Evolutionary conservation across 179 eudicot genomes (phyloP).

Genomic region (Vitellaria paradoxa): DNA sequence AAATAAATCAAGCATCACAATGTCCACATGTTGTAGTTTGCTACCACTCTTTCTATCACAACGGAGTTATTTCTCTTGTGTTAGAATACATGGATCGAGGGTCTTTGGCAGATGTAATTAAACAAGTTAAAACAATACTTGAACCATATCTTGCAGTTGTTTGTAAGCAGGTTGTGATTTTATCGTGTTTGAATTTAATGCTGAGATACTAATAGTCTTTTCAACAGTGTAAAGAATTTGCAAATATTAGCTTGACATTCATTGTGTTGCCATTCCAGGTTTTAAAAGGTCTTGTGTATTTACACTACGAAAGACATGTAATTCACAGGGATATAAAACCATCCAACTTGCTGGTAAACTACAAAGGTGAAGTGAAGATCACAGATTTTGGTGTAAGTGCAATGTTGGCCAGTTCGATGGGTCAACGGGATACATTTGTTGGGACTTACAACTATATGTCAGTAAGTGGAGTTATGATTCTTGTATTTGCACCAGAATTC

Average conservation of each 20-base stretch:
- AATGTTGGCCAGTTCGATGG: conserved; percentile 84
- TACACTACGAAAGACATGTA: conserved; percentile 89
- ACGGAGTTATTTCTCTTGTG: conserved; percentile 82
- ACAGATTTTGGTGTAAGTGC: conserved; percentile 99
- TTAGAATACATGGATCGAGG: conserved; percentile 99
- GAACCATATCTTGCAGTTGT: conserved; percentile 97
- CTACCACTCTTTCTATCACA: conserved; percentile 89
- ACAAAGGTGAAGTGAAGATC: conserved; percentile 94
- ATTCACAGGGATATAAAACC: conserved; percentile 97
- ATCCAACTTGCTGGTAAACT: conserved; percentile 91
- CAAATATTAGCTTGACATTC: not conserved
- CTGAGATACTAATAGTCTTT: not conserved
- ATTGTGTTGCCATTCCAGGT: conserved; percentile 48
- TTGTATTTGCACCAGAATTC: not conserved
- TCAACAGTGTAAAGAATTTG: not conserved
- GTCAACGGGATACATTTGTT: conserved; percentile 95
- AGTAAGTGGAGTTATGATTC: conserved; percentile 40
- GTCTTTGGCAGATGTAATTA: conserved; percentile 75
- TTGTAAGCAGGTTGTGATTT: conserved; percentile 73
- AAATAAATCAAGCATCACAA: conserved; percentile 92
- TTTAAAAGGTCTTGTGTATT: conserved; percentile 79
- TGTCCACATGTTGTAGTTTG: conserved; percentile 86
- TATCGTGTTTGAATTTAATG: conserved; percentile 7
- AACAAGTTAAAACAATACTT: conserved; percentile 90
- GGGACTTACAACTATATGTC: conserved; percentile 99